Base-by-base conservation (phyloP, 768 basidiomycete genomes). In the Boletus bicolor region DNA sequence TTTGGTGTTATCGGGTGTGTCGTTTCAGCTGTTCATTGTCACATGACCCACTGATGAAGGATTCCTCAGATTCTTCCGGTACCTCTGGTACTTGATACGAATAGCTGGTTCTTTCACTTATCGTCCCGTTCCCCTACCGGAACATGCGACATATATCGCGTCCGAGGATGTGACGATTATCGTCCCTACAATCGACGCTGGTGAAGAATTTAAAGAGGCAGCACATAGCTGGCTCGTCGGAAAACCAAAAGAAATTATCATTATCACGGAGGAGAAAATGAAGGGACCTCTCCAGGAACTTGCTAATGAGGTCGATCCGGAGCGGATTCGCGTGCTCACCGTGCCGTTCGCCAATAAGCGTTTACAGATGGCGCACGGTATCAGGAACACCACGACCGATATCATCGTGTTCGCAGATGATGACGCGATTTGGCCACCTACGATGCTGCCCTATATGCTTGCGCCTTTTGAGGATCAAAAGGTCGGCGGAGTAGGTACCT, bases 351-450 rank as follows among this genome's bases (percentile, higher is more conserved):
- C 94, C 60, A 95, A 95, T 76, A 95, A 95, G 72, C 87, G 93
- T 21, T 77, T 94, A 35, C 93, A 96, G 74, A 96, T 96, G 94
- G 81, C 84, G 60, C 91, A 95, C 63, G 94, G 93, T 9, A 95
- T 96, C 71, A 87, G 87, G 71, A 87, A 92, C 68, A 88, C 89
- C 24, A 86, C 88, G 0, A 94, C 93, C 5, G 93, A 93, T 68
- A 93, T 96, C 73, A 92, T 94, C 70, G 87, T 95, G 28, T 96
- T 96, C 64, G 92, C 92, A 8, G 93, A 95, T 67, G 93, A 97
- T 65, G 93, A 97, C 70, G 93, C 93, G 41, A 93, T 97, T 66
- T 97, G 93, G 93, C 93, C 93, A 1, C 85, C 91, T 0, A 93
- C 90, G 4, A 82, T 97, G 56, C 76, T 96, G n/a, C 90, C 91